These are phyloP conservation scores for Xanthoparmelia taractica DNA, from an alignment of 495 filamentous ascomycete species.

Conservation along the genomic window DNA sequence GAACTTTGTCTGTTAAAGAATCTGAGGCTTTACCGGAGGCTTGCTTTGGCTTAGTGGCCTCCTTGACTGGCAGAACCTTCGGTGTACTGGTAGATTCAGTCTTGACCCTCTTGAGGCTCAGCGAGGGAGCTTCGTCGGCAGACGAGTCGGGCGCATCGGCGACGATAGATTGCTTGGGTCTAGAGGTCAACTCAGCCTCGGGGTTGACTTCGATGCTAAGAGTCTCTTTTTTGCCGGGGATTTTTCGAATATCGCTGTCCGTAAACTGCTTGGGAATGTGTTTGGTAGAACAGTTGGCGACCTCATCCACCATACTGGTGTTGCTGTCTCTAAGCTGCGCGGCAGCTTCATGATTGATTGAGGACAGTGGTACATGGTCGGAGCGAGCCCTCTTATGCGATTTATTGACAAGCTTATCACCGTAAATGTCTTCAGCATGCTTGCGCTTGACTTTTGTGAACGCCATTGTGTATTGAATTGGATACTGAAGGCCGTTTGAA, in stretches of 20 bases:
- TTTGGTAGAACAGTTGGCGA: not conserved
- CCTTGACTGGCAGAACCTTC: not conserved
- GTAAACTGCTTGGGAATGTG: not conserved
- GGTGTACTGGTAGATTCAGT: not conserved
- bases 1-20: not conserved
- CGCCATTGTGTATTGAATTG: conserved; percentile 33
- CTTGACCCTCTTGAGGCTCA: not conserved
- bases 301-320: not conserved
- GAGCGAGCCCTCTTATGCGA: conserved; percentile 68
- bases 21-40: not conserved
- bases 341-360: not conserved
- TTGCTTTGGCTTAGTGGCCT: not conserved
- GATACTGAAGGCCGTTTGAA: not conserved
- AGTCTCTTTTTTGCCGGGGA: too few species aligned
- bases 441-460: conserved; percentile 47
- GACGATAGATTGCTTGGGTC: not conserved
- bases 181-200: not conserved
- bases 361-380: conserved; percentile 48
- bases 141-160: not conserved
- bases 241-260: not conserved
- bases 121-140: not conserved
- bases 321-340: not conserved
- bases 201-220: not conserved
- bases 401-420: conserved; percentile 44
- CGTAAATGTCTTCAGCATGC: conserved; percentile 31